phyloP scores from a whole-genome alignment of 768 basidiomycete species.

The Tylopilus plumbeoviolaceoides region DNA sequence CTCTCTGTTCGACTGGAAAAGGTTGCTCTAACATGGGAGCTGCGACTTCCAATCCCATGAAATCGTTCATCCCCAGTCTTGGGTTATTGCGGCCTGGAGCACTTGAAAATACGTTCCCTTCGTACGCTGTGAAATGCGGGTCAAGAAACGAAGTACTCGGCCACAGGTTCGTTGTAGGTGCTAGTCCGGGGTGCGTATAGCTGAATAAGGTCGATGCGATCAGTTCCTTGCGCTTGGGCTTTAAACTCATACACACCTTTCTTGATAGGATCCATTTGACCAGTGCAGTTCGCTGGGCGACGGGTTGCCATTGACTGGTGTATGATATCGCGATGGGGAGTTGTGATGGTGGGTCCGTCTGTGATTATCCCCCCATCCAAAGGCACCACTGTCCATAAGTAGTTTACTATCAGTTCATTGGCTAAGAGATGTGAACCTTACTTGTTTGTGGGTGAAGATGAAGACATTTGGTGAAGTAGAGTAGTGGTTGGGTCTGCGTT shows the following conservation, averaged over 20 bases:
- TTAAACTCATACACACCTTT: constrained; percentile 13
- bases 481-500: not conserved
- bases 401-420: not conserved
- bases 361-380: not conserved
- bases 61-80: not conserved
- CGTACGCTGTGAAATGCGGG: not conserved
- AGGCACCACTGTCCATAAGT: not conserved
- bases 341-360: not conserved
- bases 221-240: not conserved
- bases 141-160: not conserved
- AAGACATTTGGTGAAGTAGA: constrained; percentile 5
- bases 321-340: not conserved
- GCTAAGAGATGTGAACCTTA: constrained; percentile 1
- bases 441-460: constrained; percentile 2
- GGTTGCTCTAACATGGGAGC: constrained; percentile 1
- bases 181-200: not conserved
- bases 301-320: not conserved
- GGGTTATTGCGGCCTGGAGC: not conserved
- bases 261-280: not conserved
- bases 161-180: constrained; percentile 4
- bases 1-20: not conserved
- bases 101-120: not conserved
- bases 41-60: not conserved
- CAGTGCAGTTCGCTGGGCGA: not conserved
- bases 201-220: not conserved